These are phyloP conservation scores for Crithidia mellificae DNA, from an alignment of 208 protist genomes.

Conservation along the genomic window DNA sequence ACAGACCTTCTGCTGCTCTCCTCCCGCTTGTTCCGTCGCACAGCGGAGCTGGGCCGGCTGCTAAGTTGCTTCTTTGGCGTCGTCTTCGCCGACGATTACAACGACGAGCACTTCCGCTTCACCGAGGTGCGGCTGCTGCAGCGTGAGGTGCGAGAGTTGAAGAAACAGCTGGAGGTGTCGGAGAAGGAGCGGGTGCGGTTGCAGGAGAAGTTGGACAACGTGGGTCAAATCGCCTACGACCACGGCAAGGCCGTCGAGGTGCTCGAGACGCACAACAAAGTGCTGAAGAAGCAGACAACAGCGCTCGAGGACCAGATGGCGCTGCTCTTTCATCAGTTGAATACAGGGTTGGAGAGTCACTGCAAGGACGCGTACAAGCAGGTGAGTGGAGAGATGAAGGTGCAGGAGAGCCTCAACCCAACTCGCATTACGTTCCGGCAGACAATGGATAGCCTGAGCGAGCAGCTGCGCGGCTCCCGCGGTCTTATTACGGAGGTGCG, in stretches of 20 bases:
- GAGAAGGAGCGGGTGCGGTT: constrained; percentile 65
- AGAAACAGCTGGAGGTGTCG: constrained; percentile 52
- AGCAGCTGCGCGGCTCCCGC: constrained; percentile 77
- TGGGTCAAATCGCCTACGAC: constrained; percentile 74
- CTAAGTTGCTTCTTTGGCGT: constrained; percentile 88
- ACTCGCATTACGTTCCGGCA: constrained; percentile 82
- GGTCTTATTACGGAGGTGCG: constrained; percentile 79
- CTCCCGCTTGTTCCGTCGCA: constrained; percentile 86
- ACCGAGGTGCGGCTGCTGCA: constrained; percentile 85
- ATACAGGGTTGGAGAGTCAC: constrained; percentile 75
- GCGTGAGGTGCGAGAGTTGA: constrained; percentile 63
- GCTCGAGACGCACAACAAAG: constrained; percentile 85
- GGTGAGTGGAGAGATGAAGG: constrained; percentile 70
- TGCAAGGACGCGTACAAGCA: constrained; percentile 81
- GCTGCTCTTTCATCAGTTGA: constrained; percentile 88
- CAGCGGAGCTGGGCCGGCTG: constrained; percentile 75
- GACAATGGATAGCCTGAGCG: constrained; percentile 87
- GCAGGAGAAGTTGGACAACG: constrained; percentile 77
- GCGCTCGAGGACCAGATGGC: constrained; percentile 93
- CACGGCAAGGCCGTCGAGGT: constrained; percentile 81
- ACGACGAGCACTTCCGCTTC: constrained; percentile 90
- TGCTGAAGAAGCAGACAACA: constrained; percentile 77
- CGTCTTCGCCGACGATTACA: constrained; percentile 81
- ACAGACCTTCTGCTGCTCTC: constrained; percentile 87
- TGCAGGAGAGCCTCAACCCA: constrained; percentile 79